These are phyloP conservation scores for Wickerhamia fluorescens DNA, from an alignment of 805 yeast genomes.

Conservation along the genomic window DNA sequence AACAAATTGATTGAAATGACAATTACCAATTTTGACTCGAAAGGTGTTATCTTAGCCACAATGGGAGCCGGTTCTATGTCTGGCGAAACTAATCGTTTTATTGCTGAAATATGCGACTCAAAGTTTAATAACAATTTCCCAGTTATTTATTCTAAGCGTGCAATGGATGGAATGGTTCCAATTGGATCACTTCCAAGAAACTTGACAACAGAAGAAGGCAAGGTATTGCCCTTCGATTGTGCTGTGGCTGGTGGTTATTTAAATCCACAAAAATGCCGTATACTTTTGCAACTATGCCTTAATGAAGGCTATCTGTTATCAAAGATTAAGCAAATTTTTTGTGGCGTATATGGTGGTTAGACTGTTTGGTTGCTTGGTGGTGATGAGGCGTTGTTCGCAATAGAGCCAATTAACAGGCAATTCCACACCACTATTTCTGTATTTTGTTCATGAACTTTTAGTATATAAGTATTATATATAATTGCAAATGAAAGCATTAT, in stretches of 20 bases:
- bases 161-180: slow-evolving; percentile 69
- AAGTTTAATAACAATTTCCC: slow-evolving; percentile 35
- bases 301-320: slow-evolving; percentile 29
- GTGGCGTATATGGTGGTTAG: slow-evolving; percentile 36
- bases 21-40: slow-evolving; percentile 36
- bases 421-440: no score
- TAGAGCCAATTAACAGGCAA: no score
- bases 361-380: no score
- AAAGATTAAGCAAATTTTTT: slow-evolving; percentile 40
- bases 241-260: slow-evolving; percentile 58
- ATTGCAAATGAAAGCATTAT: no score
- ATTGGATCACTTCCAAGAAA: slow-evolving; percentile 32
- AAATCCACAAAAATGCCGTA: slow-evolving; percentile 59
- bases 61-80: slow-evolving; percentile 68
- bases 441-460: no score
- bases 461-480: no score
- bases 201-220: slow-evolving; percentile 4
- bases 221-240: slow-evolving; percentile 19
- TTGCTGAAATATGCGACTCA: slow-evolving; percentile 21
- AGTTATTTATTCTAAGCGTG: slow-evolving; percentile 55
- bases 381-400: no score
- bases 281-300: slow-evolving; percentile 51
- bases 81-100: slow-evolving; percentile 39
- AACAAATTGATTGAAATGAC: slow-evolving; percentile 41
- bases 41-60: slow-evolving; percentile 59